A percentile compares a stretch with the other conserved stretches of the same genome.
Evolutionary conservation across 768 basidiomycete genomes (phyloP).

Genomic region (Rhodosporidiobolus sp.): DNA sequence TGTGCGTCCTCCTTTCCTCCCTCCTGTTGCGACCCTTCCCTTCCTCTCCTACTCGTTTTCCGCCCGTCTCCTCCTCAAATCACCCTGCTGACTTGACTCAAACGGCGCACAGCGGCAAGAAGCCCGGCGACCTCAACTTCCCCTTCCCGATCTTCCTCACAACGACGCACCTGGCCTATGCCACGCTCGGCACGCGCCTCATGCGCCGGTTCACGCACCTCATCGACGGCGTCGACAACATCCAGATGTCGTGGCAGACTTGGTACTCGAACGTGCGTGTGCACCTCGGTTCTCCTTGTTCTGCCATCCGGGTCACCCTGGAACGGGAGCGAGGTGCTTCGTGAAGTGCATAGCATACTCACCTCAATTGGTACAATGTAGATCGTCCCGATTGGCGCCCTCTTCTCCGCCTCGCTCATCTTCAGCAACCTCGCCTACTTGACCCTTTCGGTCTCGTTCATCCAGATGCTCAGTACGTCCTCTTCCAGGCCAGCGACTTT

Average conservation of each 20-base stretch:
- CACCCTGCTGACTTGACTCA: neutral
- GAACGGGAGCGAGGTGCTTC: too few relatives aligned
- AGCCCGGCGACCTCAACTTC: constrained; percentile 20
- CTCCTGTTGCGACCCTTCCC: neutral
- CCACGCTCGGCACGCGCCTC: constrained; percentile 75
- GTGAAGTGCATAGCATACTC: too few relatives aligned
- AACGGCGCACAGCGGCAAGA: neutral
- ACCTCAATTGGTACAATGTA: too few relatives aligned
- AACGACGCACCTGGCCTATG: constrained; percentile 40
- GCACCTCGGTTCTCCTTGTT: neutral
- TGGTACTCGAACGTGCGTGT: constrained; percentile 57
- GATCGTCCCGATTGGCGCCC: constrained; percentile 88
- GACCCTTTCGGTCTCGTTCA: constrained; percentile 87
- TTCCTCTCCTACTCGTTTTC: neutral
- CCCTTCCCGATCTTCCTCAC: constrained; percentile 39
- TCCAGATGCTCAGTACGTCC: constrained; percentile 66
- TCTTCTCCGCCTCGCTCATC: constrained; percentile 88
- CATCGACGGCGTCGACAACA: constrained; percentile 71
- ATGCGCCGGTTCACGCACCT: constrained; percentile 76
- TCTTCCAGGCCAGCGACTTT: neutral
- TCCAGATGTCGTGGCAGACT: constrained; percentile 67
- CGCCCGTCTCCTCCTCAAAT: too few relatives aligned
- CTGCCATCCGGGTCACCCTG: neutral
- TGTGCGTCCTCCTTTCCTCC: neutral
- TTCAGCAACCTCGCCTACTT: constrained; percentile 90